Percentiles rank a stretch among this genome's conserved stretches.
Conservation (phyloP, 331 rosid species). For the Malus hybrid region DNA sequence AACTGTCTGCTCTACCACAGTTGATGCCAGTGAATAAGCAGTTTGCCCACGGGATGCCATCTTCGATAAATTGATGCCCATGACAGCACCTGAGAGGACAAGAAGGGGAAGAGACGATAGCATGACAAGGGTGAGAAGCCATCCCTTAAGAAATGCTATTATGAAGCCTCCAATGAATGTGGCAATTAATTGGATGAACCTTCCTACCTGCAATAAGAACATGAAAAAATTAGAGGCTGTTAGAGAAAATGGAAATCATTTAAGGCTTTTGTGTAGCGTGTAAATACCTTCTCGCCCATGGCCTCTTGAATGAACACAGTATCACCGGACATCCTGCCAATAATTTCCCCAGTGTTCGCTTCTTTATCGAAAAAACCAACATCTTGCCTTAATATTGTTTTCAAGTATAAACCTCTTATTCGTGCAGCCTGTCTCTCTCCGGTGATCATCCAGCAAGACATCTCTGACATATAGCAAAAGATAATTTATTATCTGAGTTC, state of each 20-base stretch:
- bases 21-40: constrained; percentile 68
- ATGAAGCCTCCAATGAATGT: constrained; percentile 53
- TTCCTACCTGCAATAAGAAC: constrained; percentile 55
- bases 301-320: constrained; percentile 89
- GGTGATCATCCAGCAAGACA: constrained; percentile 77
- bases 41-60: constrained; percentile 53
- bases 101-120: constrained; percentile 49
- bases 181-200: constrained; percentile 46
- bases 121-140: constrained; percentile 77
- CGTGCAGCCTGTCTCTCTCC: constrained; percentile 89
- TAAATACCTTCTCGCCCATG: constrained; percentile 87
- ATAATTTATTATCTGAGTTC: background rate
- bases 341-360: constrained; percentile 65
- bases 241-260: background rate
- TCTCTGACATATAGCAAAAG: constrained; percentile 35
- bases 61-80: constrained; percentile 30
- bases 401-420: constrained; percentile 66
- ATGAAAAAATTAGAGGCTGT: background rate
- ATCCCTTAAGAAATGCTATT: constrained; percentile 62
- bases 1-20: constrained; percentile 70
- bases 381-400: constrained; percentile 77
- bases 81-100: constrained; percentile 40
- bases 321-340: constrained; percentile 85
- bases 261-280: background rate
- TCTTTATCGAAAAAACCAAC: constrained; percentile 70